Base-by-base conservation (phyloP, 768 basidiomycete species). In the Hericium coralloides region DNA sequence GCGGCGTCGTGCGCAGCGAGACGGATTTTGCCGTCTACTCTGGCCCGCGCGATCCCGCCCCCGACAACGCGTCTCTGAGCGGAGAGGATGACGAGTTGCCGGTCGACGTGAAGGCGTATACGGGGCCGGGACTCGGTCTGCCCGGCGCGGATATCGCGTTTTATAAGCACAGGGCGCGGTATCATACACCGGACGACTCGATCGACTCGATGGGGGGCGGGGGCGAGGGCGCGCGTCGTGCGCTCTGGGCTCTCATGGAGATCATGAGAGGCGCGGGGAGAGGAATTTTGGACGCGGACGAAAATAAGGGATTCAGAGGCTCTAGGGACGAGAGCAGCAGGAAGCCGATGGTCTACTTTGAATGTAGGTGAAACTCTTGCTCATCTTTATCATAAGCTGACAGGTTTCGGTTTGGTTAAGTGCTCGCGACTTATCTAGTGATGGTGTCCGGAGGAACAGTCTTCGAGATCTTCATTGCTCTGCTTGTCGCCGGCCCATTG, bases 161-260 rank as follows among this genome's bases (percentile, higher is more conserved):
- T 65, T 92, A 91, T 68, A 79, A 76, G 58, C 81, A 82, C 1
- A 76, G 90, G 45, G 83, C 85, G 59, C 78, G 76, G 59, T 92
- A 92, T 61, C 91, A 93, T 66, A 92, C 90, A 0, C 79, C 78
- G 64, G 80, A 80, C 43, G 90, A 92, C 64, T 76, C 82, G 1
- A 75, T 91, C 47, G 73, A 84, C 7, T 79, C 79, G 52, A 82
- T 75, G 63, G 68, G 67, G 1, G 48, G 76, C 31, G 66, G 73
- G 2, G 52, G 76, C 31, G 66, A 73, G 3, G 84, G 83, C 0
- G 74, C 76, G 12, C 74, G 76, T 61, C 76, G 72, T 38, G 72
- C 85, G 8, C 70, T 93, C 9, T 92, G 89, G 89, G 76, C 82
- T 2, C 88, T 91, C 84, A 79, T 92, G 79, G 87, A 92, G 59